Percentiles rank a stretch among this genome's conserved stretches.
These are phyloP conservation scores for Nymphaea colorata DNA, from an alignment of 164 flowering plant species.

Conservation along the genomic window DNA sequence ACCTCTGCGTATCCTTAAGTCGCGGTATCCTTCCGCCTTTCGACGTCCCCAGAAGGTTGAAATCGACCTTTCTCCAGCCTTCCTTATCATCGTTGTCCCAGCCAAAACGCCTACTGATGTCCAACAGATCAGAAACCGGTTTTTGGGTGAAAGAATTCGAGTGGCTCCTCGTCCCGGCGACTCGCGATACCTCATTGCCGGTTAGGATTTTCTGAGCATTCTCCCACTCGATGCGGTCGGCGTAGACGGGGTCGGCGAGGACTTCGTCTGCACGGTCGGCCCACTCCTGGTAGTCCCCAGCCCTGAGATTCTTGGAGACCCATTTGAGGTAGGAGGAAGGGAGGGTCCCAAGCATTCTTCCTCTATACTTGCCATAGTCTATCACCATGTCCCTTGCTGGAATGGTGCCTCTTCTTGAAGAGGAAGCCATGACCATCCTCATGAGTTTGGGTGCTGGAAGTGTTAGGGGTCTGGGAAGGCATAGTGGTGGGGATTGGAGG, in stretches of 20 bases:
- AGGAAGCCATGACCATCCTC: not conserved
- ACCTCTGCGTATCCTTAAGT: conserved; percentile 1
- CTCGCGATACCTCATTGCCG: conserved; percentile 18
- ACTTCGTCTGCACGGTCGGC: conserved; percentile 66
- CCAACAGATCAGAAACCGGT: conserved; percentile 37
- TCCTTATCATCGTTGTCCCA: conserved; percentile 65
- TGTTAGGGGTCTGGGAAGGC: not conserved
- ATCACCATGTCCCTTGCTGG: conserved; percentile 58
- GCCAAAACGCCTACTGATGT: conserved; percentile 57
- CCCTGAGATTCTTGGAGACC: conserved; percentile 61
- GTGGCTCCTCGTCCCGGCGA: not conserved
- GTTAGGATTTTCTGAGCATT: conserved; percentile 34
- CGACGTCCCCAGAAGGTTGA: conserved; percentile 61
- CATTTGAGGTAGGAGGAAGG: conserved; percentile 75
- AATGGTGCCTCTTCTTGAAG: not conserved
- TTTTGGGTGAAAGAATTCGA: not conserved
- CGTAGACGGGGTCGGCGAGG: conserved; percentile 63
- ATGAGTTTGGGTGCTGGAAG: not conserved
- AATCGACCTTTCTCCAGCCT: conserved; percentile 57
- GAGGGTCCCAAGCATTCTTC: conserved; percentile 64
- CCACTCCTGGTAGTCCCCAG: conserved; percentile 53
- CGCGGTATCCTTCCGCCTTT: conserved; percentile 66
- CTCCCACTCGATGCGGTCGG: conserved; percentile 78
- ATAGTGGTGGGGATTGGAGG: not conserved
- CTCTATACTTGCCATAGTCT: conserved; percentile 73